These are phyloP conservation scores for Hypoxylon sp. DNA, from an alignment of 2,329 filamentous ascomycete genomes.

Conservation along the genomic window DNA sequence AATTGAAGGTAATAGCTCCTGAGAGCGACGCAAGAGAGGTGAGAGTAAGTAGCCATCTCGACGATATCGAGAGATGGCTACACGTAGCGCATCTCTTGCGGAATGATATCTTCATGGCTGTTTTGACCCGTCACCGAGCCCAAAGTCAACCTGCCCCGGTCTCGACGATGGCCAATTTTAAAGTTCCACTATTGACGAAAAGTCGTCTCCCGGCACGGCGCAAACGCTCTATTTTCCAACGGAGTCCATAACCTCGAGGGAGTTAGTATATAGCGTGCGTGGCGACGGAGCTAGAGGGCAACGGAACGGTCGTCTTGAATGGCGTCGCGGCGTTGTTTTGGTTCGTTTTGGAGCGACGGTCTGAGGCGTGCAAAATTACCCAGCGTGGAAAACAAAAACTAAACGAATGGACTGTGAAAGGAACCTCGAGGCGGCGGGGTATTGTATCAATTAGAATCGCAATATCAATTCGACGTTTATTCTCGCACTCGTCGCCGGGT, in stretches of 20 bases:
- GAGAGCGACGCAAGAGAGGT: slow-evolving; percentile 61
- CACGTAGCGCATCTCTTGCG: slow-evolving; percentile 61
- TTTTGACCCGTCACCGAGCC: slow-evolving; percentile 48
- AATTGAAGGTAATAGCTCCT: slow-evolving; percentile 70
- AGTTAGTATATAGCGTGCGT: slow-evolving; percentile 27
- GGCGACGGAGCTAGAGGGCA: slow-evolving; percentile 10
- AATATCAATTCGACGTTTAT: slow-evolving; percentile 27
- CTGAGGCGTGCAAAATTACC: slow-evolving; percentile 12
- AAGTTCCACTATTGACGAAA: slow-evolving; percentile 24
- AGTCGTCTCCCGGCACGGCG: slow-evolving; percentile 34
- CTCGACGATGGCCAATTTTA: slow-evolving; percentile 38
- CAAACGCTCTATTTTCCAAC: slow-evolving; percentile 43
- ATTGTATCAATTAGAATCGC: slow-evolving; percentile 23
- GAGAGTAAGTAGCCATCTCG: slow-evolving; percentile 58
- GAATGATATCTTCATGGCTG: slow-evolving; percentile 65
- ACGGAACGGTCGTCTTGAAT: slow-evolving; percentile 9
- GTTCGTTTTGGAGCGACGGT: slow-evolving; percentile 10
- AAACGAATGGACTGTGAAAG: slow-evolving; percentile 38
- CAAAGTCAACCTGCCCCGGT: slow-evolving; percentile 48
- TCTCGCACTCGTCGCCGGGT: slow-evolving; percentile 25
- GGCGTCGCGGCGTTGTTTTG: slow-evolving; percentile 34
- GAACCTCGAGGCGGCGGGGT: slow-evolving; percentile 16
- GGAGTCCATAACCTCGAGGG: slow-evolving; percentile 51
- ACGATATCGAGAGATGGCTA: slow-evolving; percentile 44
- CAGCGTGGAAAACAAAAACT: slow-evolving; percentile 30